Conservation (phyloP, 176 grass and related monocot genomes). For the Luzula sylvatica region DNA sequence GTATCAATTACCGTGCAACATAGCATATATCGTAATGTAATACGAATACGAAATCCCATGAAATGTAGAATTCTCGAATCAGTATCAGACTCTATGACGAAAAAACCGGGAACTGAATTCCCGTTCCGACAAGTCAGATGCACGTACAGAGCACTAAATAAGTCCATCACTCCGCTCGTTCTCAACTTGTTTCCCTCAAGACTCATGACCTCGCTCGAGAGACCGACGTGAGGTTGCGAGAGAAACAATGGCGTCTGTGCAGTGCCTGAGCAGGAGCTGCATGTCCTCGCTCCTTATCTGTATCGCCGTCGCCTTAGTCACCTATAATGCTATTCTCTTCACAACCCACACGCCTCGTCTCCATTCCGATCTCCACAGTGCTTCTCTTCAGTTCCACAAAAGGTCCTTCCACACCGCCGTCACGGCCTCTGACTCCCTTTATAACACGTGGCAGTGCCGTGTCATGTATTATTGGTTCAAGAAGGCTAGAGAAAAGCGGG, state of each 20-base stretch:
- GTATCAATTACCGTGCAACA: too few relatives aligned
- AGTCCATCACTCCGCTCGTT: too few relatives aligned
- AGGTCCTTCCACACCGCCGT: conserved; percentile 81
- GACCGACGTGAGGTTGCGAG: not conserved
- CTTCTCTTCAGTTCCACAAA: conserved; percentile 12
- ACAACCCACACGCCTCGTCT: conserved; percentile 20
- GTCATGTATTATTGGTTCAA: conserved; percentile 99
- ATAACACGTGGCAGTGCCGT: conserved; percentile 89
- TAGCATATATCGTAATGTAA: too few relatives aligned
- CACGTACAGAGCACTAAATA: not conserved
- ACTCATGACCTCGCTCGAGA: not conserved
- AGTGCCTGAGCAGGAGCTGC: conserved; percentile 24
- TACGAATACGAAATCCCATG: too few relatives aligned
- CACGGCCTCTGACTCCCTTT: conserved; percentile 51
- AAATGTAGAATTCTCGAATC: too few relatives aligned
- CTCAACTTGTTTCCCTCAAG: not conserved
- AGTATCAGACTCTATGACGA: too few relatives aligned
- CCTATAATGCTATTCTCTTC: conserved; percentile 56
- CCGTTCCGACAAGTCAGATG: not conserved
- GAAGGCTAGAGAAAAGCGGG: conserved; percentile 22
- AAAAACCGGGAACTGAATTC: too few relatives aligned
- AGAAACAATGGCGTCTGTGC: conserved; percentile 11
- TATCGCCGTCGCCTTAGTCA: conserved; percentile 43
- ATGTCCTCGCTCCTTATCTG: conserved; percentile 31
- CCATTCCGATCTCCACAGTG: conserved; percentile 9